Base-by-base conservation (phyloP, 192 early-diverging fungal genomes). In the Rhizoclosmatium sp. region DNA sequence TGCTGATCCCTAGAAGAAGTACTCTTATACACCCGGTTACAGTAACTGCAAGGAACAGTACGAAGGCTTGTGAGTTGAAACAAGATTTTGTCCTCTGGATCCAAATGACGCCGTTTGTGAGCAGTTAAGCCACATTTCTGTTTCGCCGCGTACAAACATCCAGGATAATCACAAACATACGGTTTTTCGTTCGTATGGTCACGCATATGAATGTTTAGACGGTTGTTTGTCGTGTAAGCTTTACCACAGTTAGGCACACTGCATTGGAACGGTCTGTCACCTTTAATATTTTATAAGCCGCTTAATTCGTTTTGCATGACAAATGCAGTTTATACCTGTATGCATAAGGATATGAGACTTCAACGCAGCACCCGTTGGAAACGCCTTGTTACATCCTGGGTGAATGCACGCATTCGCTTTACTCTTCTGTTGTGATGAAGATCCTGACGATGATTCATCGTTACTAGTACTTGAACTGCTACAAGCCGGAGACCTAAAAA, bases 131-230 rank as follows among this genome's bases (percentile, higher is more conserved):
- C 5, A 16, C 51, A 54, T 54, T 54, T 54, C 51, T 54, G 51
- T 42, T 64, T 77, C 0, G 47, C 66, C 41, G 62, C 47, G 39
- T 75, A 64, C 21, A 45, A 65, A 46, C 80, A 81, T 31, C 51
- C 51, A 45, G 54, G 10, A 19, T 12, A 46, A n/a, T 42, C n/a
- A 71, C 80, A 81, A 64, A 45, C 58, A 65, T 76, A 81, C 2
- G 71, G 72, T 45, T 60, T 4, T 45, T 76, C 74, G 40, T 44
- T 49, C 16, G 10, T 41, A 45, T 79, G 78, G 21, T 58, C 68
- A 1, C 68, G 66, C 54, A 31, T 51, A 58, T 79, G 78, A 3
- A 62, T 46, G 2, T 59, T 75, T 1, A 75, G 72, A 5, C 72
- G 66, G 14, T 44, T 47, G 0, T 44, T 47, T 16, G 66, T 68